phyloP scores from a whole-genome alignment of 345 rosid species.

The Eucalyptus erythrocorys region DNA sequence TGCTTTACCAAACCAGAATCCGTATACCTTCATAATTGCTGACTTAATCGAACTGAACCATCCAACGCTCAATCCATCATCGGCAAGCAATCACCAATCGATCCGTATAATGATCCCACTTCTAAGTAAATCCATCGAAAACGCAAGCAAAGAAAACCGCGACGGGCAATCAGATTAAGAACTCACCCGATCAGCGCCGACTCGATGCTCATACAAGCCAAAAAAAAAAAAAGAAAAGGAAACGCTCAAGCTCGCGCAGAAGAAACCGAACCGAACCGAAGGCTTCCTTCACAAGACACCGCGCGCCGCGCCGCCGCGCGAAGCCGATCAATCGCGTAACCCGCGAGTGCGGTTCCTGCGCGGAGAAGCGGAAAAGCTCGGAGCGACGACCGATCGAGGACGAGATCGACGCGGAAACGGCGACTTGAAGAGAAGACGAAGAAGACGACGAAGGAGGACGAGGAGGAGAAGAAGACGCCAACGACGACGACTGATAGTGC shows the following conservation, averaged over 20 bases:
- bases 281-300: not conserved
- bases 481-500: not conserved
- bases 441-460: too few relatives aligned
- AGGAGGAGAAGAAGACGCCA: not conserved
- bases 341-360: not conserved
- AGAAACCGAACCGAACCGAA: not conserved
- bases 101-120: not conserved
- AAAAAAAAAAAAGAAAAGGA: too few relatives aligned
- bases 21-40: not conserved
- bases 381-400: not conserved
- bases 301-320: not conserved
- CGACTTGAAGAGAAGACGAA: not conserved
- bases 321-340: not conserved
- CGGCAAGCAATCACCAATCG: not conserved
- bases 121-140: not conserved
- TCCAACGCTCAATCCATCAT: not conserved
- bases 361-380: not conserved
- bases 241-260: not conserved
- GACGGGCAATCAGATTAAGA: not conserved
- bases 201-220: not conserved
- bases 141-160: not conserved
- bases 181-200: not conserved
- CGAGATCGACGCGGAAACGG: not conserved
- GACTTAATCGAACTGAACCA: not conserved
- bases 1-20: not conserved